phyloP scores from a whole-genome alignment of 2,329 filamentous ascomycete genomes.

The Ophiosphaerella narmari region DNA sequence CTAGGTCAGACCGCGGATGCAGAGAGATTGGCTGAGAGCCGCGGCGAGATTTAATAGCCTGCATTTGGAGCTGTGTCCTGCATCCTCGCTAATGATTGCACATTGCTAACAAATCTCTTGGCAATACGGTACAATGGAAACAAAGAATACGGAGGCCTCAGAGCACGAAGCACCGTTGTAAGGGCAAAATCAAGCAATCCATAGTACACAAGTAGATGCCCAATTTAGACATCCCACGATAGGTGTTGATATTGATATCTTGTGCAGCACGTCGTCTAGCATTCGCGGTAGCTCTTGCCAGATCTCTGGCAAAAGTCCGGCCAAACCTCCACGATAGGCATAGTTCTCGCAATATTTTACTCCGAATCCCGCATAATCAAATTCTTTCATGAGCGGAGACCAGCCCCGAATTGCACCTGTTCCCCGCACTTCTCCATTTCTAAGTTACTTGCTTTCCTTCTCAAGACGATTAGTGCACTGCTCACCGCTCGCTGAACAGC shows the following conservation, averaged over 20 bases:
- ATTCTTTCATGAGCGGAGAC: conserved; percentile 10
- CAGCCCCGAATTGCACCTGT: conserved; percentile 6
- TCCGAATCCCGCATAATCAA: conserved; percentile 20
- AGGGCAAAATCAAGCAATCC: no score
- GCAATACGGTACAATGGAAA: no score
- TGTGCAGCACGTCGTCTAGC: neutral
- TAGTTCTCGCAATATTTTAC: conserved; percentile 14
- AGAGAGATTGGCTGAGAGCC: no score
- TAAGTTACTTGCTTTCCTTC: neutral
- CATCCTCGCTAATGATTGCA: no score
- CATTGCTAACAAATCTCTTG: no score
- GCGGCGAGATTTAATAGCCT: no score
- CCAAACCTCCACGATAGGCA: conserved; percentile 13
- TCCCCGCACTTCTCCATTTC: conserved; percentile 8
- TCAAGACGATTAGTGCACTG: neutral
- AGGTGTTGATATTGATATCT: no score
- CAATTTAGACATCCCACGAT: neutral
- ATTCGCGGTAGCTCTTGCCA: conserved; percentile 1
- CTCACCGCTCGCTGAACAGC: conserved; percentile 1
- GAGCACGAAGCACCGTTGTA: no score
- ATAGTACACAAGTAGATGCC: neutral
- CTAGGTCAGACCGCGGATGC: no score
- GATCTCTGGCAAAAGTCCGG: conserved; percentile 7
- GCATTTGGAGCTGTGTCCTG: no score
- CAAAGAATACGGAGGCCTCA: no score